Evolutionary conservation across 1,284 basidiomycete species (phyloP).

Genomic region (Grifola frondosa): DNA sequence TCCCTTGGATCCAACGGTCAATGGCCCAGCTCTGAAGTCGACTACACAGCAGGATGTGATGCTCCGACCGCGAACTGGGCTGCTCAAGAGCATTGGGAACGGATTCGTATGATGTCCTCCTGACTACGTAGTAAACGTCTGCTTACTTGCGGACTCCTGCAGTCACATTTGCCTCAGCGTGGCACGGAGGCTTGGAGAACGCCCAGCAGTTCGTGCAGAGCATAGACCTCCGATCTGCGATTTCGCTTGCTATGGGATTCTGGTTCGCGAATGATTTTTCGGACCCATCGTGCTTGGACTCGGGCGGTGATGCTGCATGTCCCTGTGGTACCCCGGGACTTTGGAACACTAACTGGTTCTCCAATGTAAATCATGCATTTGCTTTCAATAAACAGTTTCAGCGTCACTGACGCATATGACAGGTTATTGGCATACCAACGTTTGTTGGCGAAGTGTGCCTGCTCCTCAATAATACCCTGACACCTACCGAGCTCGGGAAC

Average conservation of each 20-base stretch:
- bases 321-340: conserved; percentile 57
- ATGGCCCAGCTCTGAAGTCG: conserved; percentile 55
- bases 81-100: conserved; percentile 56
- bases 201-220: conserved; percentile 41
- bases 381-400: neutral
- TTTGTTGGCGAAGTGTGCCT: conserved; percentile 58
- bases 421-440: conserved; percentile 62
- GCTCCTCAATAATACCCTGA: conserved; percentile 47
- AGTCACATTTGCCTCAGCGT: conserved; percentile 52
- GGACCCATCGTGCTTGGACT: conserved; percentile 49
- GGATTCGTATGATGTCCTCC: conserved; percentile 42
- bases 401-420: neutral
- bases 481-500: conserved; percentile 39
- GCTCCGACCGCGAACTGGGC: conserved; percentile 67
- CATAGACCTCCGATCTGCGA: conserved; percentile 38
- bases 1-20: conserved; percentile 45
- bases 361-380: conserved; percentile 30
- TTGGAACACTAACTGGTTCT: conserved; percentile 74
- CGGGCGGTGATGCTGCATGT: conserved; percentile 49
- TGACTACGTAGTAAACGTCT: neutral
- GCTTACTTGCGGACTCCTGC: neutral
- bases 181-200: conserved; percentile 49
- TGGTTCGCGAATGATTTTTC: conserved; percentile 67
- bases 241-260: conserved; percentile 55
- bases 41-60: conserved; percentile 57